A percentile compares a stretch with the other conserved stretches of the same genome.
Conservation (phyloP, 139 green algal genomes). For the Micromonas commoda region DNA sequence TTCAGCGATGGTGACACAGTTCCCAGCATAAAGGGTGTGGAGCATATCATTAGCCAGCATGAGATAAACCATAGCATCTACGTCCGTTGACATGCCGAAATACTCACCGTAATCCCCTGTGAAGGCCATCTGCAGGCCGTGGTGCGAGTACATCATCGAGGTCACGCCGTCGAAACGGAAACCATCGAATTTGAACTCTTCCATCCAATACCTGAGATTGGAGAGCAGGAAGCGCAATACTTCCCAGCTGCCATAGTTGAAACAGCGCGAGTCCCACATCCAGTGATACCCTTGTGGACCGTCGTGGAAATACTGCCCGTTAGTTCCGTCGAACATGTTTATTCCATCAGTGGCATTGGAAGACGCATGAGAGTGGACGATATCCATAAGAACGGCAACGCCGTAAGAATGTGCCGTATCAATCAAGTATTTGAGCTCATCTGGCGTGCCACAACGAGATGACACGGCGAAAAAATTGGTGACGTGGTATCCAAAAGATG, state of each 20-base stretch:
- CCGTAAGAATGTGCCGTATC: constrained; percentile 81
- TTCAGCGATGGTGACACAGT: constrained; percentile 81
- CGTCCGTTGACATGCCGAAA: constrained; percentile 89
- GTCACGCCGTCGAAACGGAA: constrained; percentile 96
- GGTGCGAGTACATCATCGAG: constrained; percentile 98
- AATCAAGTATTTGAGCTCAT: constrained; percentile 95
- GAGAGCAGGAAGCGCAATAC: constrained; percentile 85
- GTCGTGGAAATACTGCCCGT: constrained; percentile 48
- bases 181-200: constrained; percentile 97
- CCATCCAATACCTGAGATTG: constrained; percentile 92
- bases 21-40: constrained; percentile 83
- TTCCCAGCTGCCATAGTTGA: constrained; percentile 89
- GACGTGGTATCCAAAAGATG: constrained; percentile 93
- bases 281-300: constrained; percentile 48
- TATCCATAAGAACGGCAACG: constrained; percentile 77
- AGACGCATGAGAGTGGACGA: constrained; percentile 83
- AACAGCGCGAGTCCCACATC: constrained; percentile 97
- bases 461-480: constrained; percentile 95
- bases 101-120: constrained; percentile 95
- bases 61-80: constrained; percentile 84
- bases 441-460: constrained; percentile 86
- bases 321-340: constrained; percentile 96
- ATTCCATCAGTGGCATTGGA: constrained; percentile 95
- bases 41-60: constrained; percentile 91
- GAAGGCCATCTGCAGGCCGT: constrained; percentile 90